Percentiles rank a stretch among this genome's conserved stretches.
Conservation (phyloP, 495 filamentous ascomycete genomes). For the Lichenothelia convexa region DNA sequence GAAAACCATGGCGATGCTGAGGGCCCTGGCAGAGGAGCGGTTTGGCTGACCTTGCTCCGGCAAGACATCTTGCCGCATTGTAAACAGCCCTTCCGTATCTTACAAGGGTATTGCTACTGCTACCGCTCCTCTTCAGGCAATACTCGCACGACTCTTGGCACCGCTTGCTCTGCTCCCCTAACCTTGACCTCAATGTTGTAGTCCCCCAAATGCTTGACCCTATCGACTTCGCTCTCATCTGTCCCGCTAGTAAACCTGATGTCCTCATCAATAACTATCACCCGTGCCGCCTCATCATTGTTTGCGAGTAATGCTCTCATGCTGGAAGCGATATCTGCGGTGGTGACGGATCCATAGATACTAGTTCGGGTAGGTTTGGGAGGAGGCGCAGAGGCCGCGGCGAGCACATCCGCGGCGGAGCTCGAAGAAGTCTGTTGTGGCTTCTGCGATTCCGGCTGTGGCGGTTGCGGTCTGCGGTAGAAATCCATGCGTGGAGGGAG, state of each 20-base stretch:
- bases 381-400: slow-evolving; percentile 12
- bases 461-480: slow-evolving; percentile 28
- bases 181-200: slow-evolving; percentile 35
- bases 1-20: slow-evolving; percentile 46
- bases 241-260: slow-evolving; percentile 26
- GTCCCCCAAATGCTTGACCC: slow-evolving; percentile 36
- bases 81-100: too few species aligned
- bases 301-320: slow-evolving; percentile 29
- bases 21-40: slow-evolving; percentile 36
- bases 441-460: not conserved
- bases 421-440: slow-evolving; percentile 2
- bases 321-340: slow-evolving; percentile 30
- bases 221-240: slow-evolving; percentile 13
- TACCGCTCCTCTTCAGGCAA: slow-evolving; percentile 19
- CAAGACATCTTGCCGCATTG: too few species aligned
- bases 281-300: slow-evolving; percentile 29
- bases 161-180: slow-evolving; percentile 27
- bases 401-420: slow-evolving; percentile 14
- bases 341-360: slow-evolving; percentile 40
- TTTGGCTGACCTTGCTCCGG: too few species aligned
- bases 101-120: not conserved
- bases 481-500: slow-evolving; percentile 33
- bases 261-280: slow-evolving; percentile 33
- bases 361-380: slow-evolving; percentile 10
- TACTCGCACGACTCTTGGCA: slow-evolving; percentile 28